A percentile compares a stretch with the other conserved stretches of the same genome.
Conservation (phyloP, 169 alveolate genomes). For the Eimeria tenella region DNA sequence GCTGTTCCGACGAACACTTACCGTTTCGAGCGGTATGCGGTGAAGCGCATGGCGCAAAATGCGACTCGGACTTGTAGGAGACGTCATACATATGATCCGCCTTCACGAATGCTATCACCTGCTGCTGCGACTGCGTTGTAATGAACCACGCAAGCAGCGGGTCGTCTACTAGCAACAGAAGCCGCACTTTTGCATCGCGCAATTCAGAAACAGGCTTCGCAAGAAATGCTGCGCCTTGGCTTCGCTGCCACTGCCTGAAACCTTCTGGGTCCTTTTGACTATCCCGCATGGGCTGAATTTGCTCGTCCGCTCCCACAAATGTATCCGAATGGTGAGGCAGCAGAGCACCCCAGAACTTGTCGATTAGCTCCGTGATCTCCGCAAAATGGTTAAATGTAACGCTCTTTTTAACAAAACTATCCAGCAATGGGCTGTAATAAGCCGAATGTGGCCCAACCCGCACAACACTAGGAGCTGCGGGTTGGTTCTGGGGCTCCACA, state of each 20-base stretch:
- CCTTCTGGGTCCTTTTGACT: conserved; percentile 24
- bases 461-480: not conserved
- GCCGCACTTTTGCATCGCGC: conserved; percentile 44
- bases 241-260: conserved; percentile 72
- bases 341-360: conserved; percentile 71
- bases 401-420: conserved; percentile 65
- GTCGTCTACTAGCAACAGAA: conserved; percentile 60
- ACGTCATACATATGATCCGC: conserved; percentile 74
- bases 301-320: conserved; percentile 3
- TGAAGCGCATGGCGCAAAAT: conserved; percentile 67
- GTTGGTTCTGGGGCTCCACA: not conserved
- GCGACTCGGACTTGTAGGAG: conserved; percentile 62
- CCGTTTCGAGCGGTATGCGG: conserved; percentile 57
- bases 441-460: conserved; percentile 55
- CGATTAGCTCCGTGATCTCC: conserved; percentile 48
- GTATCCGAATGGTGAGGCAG: conserved; percentile 53
- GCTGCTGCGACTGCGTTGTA: conserved; percentile 48
- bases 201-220: conserved; percentile 31
- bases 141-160: conserved; percentile 75
- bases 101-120: conserved; percentile 63
- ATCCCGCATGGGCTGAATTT: conserved; percentile 39
- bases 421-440: conserved; percentile 48
- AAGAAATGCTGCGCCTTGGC: conserved; percentile 39
- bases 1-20: not conserved
- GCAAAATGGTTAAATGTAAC: conserved; percentile 56